phyloP scores from a whole-genome alignment of 1,139 yeast species.

The Blastobotrys indianensis region DNA sequence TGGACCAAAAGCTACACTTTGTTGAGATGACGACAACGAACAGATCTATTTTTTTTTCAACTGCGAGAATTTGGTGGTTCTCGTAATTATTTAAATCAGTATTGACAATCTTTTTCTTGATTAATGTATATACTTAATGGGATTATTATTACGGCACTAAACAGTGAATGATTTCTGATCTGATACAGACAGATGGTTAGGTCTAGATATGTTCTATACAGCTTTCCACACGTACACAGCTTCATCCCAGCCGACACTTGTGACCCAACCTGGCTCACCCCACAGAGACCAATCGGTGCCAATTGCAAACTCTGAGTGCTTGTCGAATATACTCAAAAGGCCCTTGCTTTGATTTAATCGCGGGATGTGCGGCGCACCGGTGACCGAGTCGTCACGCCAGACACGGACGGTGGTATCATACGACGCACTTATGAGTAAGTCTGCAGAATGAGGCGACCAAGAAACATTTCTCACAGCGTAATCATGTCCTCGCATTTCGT shows the following conservation, averaged over 20 bases:
- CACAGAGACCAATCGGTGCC: slow-evolving; percentile 96
- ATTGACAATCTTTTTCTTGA: too few relatives aligned
- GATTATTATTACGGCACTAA: too few relatives aligned
- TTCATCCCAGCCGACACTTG: slow-evolving; percentile 95
- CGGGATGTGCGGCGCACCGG: slow-evolving; percentile 35
- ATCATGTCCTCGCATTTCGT: slow-evolving; percentile 81
- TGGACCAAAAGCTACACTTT: too few relatives aligned
- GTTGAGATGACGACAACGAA: too few relatives aligned
- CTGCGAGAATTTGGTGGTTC: too few relatives aligned
- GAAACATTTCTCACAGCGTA: slow-evolving; percentile 75
- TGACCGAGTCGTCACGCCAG: slow-evolving; percentile 68
- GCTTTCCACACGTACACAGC: slow-evolving; percentile 85
- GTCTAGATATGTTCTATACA: too few relatives aligned
- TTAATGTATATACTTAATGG: too few relatives aligned
- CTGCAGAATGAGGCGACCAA: slow-evolving; percentile 87
- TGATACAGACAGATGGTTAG: not conserved
- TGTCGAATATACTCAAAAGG: slow-evolving; percentile 53
- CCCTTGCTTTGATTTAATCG: slow-evolving; percentile 42
- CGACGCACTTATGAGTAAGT: slow-evolving; percentile 65
- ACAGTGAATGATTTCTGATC: too few relatives aligned
- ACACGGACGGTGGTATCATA: slow-evolving; percentile 90
- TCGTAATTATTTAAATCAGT: too few relatives aligned
- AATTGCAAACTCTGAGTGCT: slow-evolving; percentile 81
- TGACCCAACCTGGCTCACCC: slow-evolving; percentile 96
- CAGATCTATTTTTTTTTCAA: too few relatives aligned